Percentiles rank a stretch among this genome's conserved stretches.
phyloP scores from a whole-genome alignment of 345 rosid genomes.

The Dovyalis caffra region DNA sequence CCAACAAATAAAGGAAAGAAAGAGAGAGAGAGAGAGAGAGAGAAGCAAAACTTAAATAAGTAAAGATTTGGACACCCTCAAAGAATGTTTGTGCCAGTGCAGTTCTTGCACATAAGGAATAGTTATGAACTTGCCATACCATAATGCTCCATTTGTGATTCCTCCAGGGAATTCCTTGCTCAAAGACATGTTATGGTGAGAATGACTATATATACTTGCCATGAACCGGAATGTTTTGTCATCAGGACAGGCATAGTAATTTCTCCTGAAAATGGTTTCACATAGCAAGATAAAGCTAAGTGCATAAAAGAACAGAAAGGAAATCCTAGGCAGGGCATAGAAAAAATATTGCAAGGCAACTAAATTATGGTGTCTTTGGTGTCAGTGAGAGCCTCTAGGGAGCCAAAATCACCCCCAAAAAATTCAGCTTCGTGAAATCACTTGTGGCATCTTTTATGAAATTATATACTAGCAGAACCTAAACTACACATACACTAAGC shows the following conservation, averaged over 20 bases:
- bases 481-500: background rate
- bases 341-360: slow-evolving; percentile 3
- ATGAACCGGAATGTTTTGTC: slow-evolving; percentile 76
- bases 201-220: slow-evolving; percentile 76
- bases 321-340: slow-evolving; percentile 2
- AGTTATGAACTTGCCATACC: slow-evolving; percentile 41
- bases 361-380: background rate
- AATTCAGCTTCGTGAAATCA: slow-evolving; percentile 2
- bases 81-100: slow-evolving; percentile 4
- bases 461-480: background rate
- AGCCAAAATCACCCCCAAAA: background rate
- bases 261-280: slow-evolving; percentile 53
- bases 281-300: slow-evolving; percentile 6
- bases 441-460: slow-evolving; percentile 1
- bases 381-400: background rate
- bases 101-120: background rate
- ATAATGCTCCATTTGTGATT: slow-evolving; percentile 90
- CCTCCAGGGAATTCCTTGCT: slow-evolving; percentile 90
- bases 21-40: too few species aligned
- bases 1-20: background rate
- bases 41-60: background rate
- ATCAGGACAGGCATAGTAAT: slow-evolving; percentile 85
- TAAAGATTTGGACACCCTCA: background rate
- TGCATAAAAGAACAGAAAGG: slow-evolving; percentile 5
- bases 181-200: slow-evolving; percentile 86